A percentile compares a stretch with the other conserved stretches of the same genome.
phyloP scores from a whole-genome alignment of 108 stramenopile species.

The Nannochloropsis salina region DNA sequence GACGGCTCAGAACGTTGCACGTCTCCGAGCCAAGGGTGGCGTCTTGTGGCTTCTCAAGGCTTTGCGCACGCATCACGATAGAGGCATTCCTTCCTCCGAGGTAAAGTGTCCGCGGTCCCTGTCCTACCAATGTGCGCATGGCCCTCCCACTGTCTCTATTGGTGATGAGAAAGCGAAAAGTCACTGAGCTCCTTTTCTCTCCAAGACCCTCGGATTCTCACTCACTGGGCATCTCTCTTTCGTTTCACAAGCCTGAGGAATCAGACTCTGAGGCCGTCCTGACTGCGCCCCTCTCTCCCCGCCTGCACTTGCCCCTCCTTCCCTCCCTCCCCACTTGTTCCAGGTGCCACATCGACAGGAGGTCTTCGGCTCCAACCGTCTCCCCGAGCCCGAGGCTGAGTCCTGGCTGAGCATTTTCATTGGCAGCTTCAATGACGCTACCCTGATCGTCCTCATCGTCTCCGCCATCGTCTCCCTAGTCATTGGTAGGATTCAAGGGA shows the following conservation, averaged over 20 bases:
- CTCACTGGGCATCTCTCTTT: too few species aligned
- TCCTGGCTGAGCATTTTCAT: conserved; percentile 79
- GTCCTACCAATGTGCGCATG: background rate
- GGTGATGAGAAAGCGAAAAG: too few species aligned
- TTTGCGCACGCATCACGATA: background rate
- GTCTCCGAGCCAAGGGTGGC: background rate
- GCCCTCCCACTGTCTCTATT: too few species aligned
- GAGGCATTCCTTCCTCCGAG: background rate
- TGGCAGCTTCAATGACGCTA: conserved; percentile 93
- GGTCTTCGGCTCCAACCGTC: conserved; percentile 7
- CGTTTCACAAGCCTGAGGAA: too few species aligned
- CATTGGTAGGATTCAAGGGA: conserved; percentile 45
- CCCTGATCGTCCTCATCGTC: conserved; percentile 85
- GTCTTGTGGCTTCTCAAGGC: conserved; percentile 16
- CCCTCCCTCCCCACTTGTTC: background rate
- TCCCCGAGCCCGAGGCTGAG: conserved; percentile 54
- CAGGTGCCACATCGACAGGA: background rate
- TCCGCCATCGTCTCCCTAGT: conserved; percentile 80
- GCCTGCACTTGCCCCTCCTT: background rate
- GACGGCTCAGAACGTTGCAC: background rate
- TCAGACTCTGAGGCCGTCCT: too few species aligned
- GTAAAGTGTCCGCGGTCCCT: background rate
- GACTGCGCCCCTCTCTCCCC: too few species aligned
- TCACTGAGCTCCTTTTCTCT: background rate
- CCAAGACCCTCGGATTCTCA: too few species aligned